Percentiles rank a stretch among this genome's conserved stretches.
Evolutionary conservation across 257 asterid genomes (phyloP).

Genomic region (Solanum habrochaites): DNA sequence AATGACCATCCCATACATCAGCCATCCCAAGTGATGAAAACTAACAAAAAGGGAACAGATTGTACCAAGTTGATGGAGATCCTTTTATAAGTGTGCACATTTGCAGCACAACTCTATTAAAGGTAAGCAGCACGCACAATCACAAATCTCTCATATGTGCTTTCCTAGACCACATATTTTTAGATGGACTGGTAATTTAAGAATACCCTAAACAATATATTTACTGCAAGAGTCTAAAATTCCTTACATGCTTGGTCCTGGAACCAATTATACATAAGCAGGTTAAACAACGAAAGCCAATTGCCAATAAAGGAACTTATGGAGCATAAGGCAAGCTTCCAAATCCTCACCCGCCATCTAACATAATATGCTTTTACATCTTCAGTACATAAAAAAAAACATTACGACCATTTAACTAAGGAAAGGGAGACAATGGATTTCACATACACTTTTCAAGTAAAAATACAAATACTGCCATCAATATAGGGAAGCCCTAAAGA

Average conservation of each 20-base stretch:
- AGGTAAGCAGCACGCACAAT: neutral
- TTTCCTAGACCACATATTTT: neutral
- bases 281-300: neutral
- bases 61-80: neutral
- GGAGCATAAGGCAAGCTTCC: neutral
- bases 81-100: neutral
- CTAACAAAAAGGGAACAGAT: neutral
- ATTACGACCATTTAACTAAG: neutral
- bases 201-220: neutral
- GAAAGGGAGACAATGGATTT: neutral
- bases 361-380: neutral
- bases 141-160: neutral
- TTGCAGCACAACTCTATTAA: neutral
- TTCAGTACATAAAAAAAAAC: neutral
- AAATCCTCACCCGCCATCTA: neutral
- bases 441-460: neutral
- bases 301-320: neutral
- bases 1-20: neutral
- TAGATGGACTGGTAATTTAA: neutral
- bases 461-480: neutral
- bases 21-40: neutral
- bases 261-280: neutral
- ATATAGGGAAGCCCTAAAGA: neutral
- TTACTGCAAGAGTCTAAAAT: neutral
- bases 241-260: neutral